phyloP scores from a whole-genome alignment of 495 filamentous ascomycete species.

The Penicillium simplicissimum region DNA sequence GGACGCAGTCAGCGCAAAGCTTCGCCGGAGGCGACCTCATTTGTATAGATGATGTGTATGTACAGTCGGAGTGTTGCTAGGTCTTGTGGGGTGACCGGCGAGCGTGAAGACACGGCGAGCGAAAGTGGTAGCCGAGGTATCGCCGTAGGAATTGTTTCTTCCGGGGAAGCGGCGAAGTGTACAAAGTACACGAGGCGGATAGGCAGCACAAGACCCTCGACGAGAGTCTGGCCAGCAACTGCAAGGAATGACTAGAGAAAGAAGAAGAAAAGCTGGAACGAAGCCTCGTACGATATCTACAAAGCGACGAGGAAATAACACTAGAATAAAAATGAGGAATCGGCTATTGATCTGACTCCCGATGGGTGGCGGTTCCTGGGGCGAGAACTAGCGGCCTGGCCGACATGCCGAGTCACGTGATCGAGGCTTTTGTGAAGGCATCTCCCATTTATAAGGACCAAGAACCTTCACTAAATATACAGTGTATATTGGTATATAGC shows the following conservation, averaged over 20 bases:
- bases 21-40: conserved; percentile 40
- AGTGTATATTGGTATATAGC: conserved; percentile 3
- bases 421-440: background rate
- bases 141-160: conserved; percentile 22
- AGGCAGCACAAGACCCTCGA: background rate
- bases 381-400: conserved; percentile 26
- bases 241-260: background rate
- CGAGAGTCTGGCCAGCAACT: background rate
- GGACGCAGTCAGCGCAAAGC: conserved; percentile 38
- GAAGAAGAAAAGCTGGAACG: background rate
- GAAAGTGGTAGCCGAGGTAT: conserved; percentile 32
- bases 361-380: conserved; percentile 10
- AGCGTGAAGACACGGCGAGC: conserved; percentile 6
- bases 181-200: background rate
- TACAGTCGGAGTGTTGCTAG: background rate
- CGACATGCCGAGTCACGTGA: conserved; percentile 35
- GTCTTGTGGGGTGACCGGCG: conserved; percentile 3
- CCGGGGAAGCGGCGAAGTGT: conserved; percentile 12
- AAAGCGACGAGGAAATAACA: background rate
- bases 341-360: conserved; percentile 1
- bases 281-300: background rate
- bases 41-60: conserved; percentile 11
- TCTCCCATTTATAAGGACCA: background rate
- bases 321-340: background rate
- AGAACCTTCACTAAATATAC: background rate